A percentile compares a stretch with the other conserved stretches of the same genome.
These are phyloP conservation scores for Nakazawaea sp. DNA, from an alignment of 805 yeast species.

Conservation along the genomic window DNA sequence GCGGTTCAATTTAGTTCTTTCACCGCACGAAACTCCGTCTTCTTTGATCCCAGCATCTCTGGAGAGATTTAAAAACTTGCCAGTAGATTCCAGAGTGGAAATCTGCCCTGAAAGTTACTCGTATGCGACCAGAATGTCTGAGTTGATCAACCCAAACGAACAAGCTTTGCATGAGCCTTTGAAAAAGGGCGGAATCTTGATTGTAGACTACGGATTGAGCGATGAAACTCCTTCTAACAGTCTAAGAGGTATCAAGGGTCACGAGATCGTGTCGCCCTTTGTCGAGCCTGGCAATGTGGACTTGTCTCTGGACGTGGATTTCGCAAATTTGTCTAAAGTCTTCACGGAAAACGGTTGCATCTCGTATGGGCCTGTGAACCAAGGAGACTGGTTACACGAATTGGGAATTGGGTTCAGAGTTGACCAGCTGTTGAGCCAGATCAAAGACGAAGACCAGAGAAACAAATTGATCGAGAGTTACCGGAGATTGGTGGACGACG, in stretches of 20 bases:
- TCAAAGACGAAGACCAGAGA: slow-evolving; percentile 31
- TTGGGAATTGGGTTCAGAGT: slow-evolving; percentile 72
- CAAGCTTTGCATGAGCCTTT: slow-evolving; percentile 13
- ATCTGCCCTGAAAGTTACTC: slow-evolving; percentile 68
- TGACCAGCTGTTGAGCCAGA: slow-evolving; percentile 44
- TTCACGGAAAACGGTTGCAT: slow-evolving; percentile 18
- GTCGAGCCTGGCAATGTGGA: slow-evolving; percentile 75
- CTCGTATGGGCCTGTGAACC: slow-evolving; percentile 56
- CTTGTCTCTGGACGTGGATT: slow-evolving; percentile 79
- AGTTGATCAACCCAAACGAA: slow-evolving; percentile 28
- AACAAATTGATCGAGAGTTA: slow-evolving; percentile 52
- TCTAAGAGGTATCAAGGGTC: slow-evolving; percentile 66
- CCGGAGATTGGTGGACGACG: slow-evolving; percentile 53
- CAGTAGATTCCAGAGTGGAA: slow-evolving; percentile 56
- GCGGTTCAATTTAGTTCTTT: slow-evolving; percentile 46
- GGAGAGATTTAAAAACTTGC: slow-evolving; percentile 44
- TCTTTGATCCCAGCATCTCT: slow-evolving; percentile 47
- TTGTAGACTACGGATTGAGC: slow-evolving; percentile 73
- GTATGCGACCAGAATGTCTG: slow-evolving; percentile 46
- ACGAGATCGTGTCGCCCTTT: slow-evolving; percentile 70
- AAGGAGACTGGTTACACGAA: slow-evolving; percentile 72
- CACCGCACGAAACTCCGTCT: slow-evolving; percentile 57
- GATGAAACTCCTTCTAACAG: slow-evolving; percentile 62
- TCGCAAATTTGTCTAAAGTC: slow-evolving; percentile 44
- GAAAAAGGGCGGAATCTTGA: slow-evolving; percentile 54